phyloP scores from a whole-genome alignment of 2,329 filamentous ascomycete genomes.

The Penicillium sp. region DNA sequence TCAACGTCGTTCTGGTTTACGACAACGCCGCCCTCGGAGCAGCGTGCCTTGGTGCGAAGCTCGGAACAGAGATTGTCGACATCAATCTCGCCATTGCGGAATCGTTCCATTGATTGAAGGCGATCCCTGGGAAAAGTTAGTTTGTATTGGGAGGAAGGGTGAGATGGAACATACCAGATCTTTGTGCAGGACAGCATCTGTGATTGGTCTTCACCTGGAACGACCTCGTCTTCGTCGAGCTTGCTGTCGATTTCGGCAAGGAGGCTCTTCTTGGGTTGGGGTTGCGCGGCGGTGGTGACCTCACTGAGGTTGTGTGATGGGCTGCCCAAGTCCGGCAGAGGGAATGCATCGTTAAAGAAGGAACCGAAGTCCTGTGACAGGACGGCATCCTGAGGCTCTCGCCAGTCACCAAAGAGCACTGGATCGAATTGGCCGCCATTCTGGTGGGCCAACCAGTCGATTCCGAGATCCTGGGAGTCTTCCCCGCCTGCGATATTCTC shows the following conservation, averaged over 20 bases:
- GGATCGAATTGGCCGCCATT: conserved; percentile 88
- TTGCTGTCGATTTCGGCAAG: conserved; percentile 74
- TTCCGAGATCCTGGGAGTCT: conserved; percentile 24
- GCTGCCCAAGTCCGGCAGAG: conserved; percentile 72
- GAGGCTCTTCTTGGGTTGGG: conserved; percentile 64
- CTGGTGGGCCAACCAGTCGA: conserved; percentile 75
- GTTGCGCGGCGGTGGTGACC: conserved; percentile 30
- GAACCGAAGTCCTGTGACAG: conserved; percentile 72
- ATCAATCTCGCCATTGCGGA: conserved; percentile 88
- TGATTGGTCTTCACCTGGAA: conserved; percentile 60
- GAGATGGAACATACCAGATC: conserved; percentile 73
- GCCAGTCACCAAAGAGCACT: conserved; percentile 86
- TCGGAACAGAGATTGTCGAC: conserved; percentile 91
- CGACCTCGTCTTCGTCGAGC: conserved; percentile 68
- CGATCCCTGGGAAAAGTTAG: conserved; percentile 71
- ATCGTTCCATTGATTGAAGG: conserved; percentile 81
- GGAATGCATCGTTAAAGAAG: conserved; percentile 75
- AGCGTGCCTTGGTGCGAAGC: conserved; percentile 92
- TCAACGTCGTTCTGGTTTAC: conserved; percentile 90
- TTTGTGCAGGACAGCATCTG: conserved; percentile 82
- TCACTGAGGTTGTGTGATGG: conserved; percentile 68
- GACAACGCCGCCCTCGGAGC: conserved; percentile 83
- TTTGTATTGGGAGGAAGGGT: conserved; percentile 42
- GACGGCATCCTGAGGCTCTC: conserved; percentile 83
- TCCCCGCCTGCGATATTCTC: conserved; percentile 9